phyloP scores from a whole-genome alignment of 805 yeast species.

The Millerago galiae region DNA sequence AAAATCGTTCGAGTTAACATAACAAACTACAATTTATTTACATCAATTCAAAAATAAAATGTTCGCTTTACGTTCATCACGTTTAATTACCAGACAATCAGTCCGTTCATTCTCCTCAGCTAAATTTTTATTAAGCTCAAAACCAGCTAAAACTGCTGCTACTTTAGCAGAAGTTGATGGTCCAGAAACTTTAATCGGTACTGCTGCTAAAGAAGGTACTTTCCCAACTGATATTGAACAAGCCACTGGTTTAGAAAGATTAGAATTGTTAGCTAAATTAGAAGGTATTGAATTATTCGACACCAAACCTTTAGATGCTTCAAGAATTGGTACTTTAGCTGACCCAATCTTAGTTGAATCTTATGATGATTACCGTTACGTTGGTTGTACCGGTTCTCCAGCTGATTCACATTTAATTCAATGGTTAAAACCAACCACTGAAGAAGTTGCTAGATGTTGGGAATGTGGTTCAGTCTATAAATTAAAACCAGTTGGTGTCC shows the following conservation, averaged over 20 bases:
- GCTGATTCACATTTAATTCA: conserved; percentile 84
- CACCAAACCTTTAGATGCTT: conserved; percentile 76
- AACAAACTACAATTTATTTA: conserved; percentile 1
- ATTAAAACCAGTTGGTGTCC: conserved; percentile 81
- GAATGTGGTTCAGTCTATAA: conserved; percentile 96
- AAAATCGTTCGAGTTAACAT: conserved; percentile 20
- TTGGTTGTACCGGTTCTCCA: conserved; percentile 96
- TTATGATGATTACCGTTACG: conserved; percentile 87
- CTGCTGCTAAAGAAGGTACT: conserved; percentile 80
- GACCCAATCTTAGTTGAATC: conserved; percentile 89
- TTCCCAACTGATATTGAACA: conserved; percentile 94
- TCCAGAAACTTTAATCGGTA: conserved; percentile 74
- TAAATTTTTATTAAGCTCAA: conserved; percentile 22
- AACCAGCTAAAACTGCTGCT: conserved; percentile 49
- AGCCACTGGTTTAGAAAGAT: conserved; percentile 97
- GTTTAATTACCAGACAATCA: conserved; percentile 25
- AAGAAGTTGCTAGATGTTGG: conserved; percentile 91
- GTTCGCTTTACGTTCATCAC: conserved; percentile 33
- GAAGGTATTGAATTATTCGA: conserved; percentile 96
- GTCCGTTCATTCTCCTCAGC: conserved; percentile 29
- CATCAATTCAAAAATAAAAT: conserved; percentile 11
- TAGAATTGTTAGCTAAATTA: conserved; percentile 86
- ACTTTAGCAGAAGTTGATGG: conserved; percentile 74
- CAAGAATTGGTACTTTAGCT: conserved; percentile 84
- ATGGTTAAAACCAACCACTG: conserved; percentile 88